Evolutionary conservation across 2,329 filamentous ascomycete species (phyloP).

Genomic region (Sporothrix humicola): DNA sequence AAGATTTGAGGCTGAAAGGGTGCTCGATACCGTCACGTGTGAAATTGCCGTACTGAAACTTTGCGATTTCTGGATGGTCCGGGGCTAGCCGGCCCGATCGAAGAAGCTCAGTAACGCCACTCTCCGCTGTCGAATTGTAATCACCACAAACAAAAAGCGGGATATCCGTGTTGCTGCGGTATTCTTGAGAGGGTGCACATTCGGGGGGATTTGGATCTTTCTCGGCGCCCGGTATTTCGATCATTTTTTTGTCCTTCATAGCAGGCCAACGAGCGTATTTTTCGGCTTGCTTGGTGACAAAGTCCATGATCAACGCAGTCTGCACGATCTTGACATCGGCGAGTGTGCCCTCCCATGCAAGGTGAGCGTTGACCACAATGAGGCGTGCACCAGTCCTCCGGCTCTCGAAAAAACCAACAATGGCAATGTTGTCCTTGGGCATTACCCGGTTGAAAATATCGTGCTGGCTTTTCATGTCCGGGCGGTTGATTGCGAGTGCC

Average conservation of each 20-base stretch:
- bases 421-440: constrained; percentile 96
- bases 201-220: constrained; percentile 61
- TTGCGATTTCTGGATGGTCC: constrained; percentile 78
- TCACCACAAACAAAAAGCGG: constrained; percentile 92
- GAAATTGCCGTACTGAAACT: constrained; percentile 89
- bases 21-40: constrained; percentile 91
- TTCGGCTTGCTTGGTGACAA: constrained; percentile 83
- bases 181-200: constrained; percentile 83
- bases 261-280: constrained; percentile 80
- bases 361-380: constrained; percentile 91
- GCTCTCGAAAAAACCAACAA: constrained; percentile 92
- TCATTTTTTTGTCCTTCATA: constrained; percentile 78
- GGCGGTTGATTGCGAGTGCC: constrained; percentile 87
- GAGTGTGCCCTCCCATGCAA: constrained; percentile 90
- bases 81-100: constrained; percentile 78
- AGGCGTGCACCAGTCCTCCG: constrained; percentile 85
- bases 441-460: constrained; percentile 99
- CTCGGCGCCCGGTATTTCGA: constrained; percentile 48
- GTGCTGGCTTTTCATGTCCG: constrained; percentile 96
- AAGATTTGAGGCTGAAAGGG: constrained; percentile 90
- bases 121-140: constrained; percentile 88
- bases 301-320: constrained; percentile 92
- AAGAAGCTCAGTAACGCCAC: constrained; percentile 89
- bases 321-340: constrained; percentile 97
- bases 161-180: constrained; percentile 83